Conservation (phyloP, 2,329 filamentous ascomycete species). For the Atkinsonella hypoxylon region DNA sequence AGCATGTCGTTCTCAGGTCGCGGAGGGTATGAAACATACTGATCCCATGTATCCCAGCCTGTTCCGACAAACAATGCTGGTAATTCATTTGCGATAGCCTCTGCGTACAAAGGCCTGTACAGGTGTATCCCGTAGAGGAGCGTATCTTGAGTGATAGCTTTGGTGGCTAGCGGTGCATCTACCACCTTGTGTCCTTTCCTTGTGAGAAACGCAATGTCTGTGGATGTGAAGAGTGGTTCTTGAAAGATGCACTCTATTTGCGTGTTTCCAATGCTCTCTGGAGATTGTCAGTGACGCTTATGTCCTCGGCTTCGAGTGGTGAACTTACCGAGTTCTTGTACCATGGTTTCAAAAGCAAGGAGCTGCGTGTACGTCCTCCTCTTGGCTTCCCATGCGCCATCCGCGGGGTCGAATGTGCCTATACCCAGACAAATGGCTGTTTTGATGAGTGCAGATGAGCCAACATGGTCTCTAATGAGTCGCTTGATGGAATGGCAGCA, state of each 20-base stretch:
- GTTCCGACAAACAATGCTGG: slow-evolving; percentile 50
- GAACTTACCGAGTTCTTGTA: slow-evolving; percentile 29
- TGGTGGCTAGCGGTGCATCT: slow-evolving; percentile 40
- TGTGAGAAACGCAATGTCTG: slow-evolving; percentile 39
- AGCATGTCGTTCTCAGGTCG: background rate
- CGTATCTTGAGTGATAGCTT: slow-evolving; percentile 32
- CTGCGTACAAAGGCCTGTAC: slow-evolving; percentile 40
- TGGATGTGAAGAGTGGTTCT: slow-evolving; percentile 38
- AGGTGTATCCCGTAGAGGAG: slow-evolving; percentile 53
- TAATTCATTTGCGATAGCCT: slow-evolving; percentile 30
- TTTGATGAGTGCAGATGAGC: slow-evolving; percentile 15
- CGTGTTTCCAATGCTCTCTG: slow-evolving; percentile 10
- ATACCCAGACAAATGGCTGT: slow-evolving; percentile 42
- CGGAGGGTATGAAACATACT: slow-evolving; percentile 22
- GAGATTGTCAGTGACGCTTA: background rate
- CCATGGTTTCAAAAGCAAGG: slow-evolving; percentile 37
- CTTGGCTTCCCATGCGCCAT: slow-evolving; percentile 32
- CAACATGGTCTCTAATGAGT: slow-evolving; percentile 18
- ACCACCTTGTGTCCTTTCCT: slow-evolving; percentile 41
- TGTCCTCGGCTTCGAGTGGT: background rate
- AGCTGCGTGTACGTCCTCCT: slow-evolving; percentile 39
- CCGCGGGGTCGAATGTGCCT: slow-evolving; percentile 40
- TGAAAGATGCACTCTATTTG: slow-evolving; percentile 38
- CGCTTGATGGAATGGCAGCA: slow-evolving; percentile 20
- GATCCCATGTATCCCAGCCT: slow-evolving; percentile 36